A percentile compares a stretch with the other conserved stretches of the same genome.
Evolutionary conservation across 2,329 filamentous ascomycete species (phyloP).

Genomic region (Grosmannia serpens): DNA sequence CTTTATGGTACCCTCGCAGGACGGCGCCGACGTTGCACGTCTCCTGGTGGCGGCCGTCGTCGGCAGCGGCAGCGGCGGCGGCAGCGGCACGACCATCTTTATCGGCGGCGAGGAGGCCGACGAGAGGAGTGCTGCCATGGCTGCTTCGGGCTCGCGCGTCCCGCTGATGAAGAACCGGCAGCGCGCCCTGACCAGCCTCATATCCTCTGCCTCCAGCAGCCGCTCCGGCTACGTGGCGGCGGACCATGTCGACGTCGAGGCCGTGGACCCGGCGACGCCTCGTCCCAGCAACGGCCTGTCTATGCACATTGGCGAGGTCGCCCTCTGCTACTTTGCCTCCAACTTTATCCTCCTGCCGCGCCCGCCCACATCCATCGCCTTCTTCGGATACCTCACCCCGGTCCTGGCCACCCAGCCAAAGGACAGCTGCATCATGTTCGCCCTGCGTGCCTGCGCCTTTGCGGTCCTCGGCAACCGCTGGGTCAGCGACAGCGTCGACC

Average conservation of each 20-base stretch:
- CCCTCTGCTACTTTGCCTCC: conserved; percentile 46
- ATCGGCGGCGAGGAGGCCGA: neutral
- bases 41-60: neutral
- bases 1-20: neutral
- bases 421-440: conserved; percentile 29
- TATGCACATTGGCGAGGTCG: conserved; percentile 42
- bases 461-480: conserved; percentile 44
- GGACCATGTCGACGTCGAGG: neutral
- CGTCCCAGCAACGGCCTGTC: conserved; percentile 20
- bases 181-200: neutral
- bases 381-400: conserved; percentile 47
- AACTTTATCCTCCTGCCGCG: conserved; percentile 47
- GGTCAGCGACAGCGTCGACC: conserved; percentile 20
- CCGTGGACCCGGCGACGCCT: neutral
- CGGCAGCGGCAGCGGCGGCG: neutral
- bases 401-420: conserved; percentile 29
- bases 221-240: too few relatives aligned
- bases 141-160: neutral
- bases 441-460: conserved; percentile 48
- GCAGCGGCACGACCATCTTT: neutral
- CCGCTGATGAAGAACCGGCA: neutral
- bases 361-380: conserved; percentile 37
- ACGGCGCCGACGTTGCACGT: neutral
- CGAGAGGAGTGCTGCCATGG: neutral
- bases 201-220: neutral